Evolutionary conservation across 192 early-diverging fungal genomes (phyloP).

Genomic region (Coemansia sp.): DNA sequence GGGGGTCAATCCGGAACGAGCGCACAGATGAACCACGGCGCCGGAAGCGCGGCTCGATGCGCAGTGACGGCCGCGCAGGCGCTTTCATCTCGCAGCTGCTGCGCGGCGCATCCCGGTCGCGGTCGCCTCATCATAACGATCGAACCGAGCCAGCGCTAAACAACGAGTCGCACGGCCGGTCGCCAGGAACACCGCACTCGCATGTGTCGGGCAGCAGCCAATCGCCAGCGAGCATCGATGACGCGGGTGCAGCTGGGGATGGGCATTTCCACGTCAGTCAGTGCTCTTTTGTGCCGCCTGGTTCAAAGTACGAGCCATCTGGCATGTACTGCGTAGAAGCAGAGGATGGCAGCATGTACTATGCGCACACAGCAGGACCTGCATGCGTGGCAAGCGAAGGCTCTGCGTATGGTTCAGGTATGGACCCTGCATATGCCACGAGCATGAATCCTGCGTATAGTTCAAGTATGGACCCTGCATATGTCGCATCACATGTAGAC

Average conservation of each 20-base stretch:
- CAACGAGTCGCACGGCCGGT: neutral
- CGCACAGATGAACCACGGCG: slow-evolving; percentile 8
- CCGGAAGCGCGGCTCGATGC: slow-evolving; percentile 18
- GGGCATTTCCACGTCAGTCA: slow-evolving; percentile 15
- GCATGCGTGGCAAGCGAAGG: too few relatives aligned
- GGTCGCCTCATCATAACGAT: slow-evolving; percentile 7
- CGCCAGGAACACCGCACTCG: slow-evolving; percentile 20
- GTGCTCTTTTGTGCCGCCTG: slow-evolving; percentile 5
- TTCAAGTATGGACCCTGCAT: too few relatives aligned
- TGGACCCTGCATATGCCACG: too few relatives aligned
- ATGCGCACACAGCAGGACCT: neutral
- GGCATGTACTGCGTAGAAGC: slow-evolving; percentile 1
- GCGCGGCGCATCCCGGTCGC: slow-evolving; percentile 19
- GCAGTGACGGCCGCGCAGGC: slow-evolving; percentile 9
- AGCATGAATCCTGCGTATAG: too few relatives aligned
- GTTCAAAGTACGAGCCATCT: neutral
- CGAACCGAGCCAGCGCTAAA: too few relatives aligned
- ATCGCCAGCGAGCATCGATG: slow-evolving; percentile 7
- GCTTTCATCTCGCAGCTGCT: slow-evolving; percentile 45
- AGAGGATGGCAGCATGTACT: slow-evolving; percentile 5
- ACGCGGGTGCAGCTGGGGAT: neutral
- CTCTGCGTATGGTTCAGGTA: too few relatives aligned
- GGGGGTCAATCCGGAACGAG: slow-evolving; percentile 21
- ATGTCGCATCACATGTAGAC: too few relatives aligned
- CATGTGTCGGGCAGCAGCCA: neutral